Percentiles rank a stretch among this genome's conserved stretches.
phyloP scores from a whole-genome alignment of 768 basidiomycete genomes.

The Chlorophyllum brunneum region DNA sequence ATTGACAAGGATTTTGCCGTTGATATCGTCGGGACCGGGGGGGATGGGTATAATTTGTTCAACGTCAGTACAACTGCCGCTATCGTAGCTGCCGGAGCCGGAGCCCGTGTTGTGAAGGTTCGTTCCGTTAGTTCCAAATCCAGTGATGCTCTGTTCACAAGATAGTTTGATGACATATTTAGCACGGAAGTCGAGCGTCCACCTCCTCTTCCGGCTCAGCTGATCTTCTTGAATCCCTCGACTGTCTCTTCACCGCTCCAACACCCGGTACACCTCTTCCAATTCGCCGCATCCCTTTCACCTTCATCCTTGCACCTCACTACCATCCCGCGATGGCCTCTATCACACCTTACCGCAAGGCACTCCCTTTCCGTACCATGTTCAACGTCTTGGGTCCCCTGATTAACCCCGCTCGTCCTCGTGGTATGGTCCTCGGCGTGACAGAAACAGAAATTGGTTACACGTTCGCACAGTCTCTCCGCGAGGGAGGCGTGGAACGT shows the following conservation, averaged over 20 bases:
- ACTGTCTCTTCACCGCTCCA: conserved; percentile 68
- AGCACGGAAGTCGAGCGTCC: conserved; percentile 91
- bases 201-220: conserved; percentile 95
- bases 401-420: conserved; percentile 85
- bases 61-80: conserved; percentile 96
- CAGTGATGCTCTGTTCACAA: conserved; percentile 5
- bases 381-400: conserved; percentile 95
- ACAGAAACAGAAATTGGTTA: conserved; percentile 76
- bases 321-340: conserved; percentile 86
- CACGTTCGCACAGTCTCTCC: conserved; percentile 75
- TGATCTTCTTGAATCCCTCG: conserved; percentile 84
- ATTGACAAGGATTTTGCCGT: conserved; percentile 69
- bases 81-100: conserved; percentile 91
- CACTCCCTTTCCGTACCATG: conserved; percentile 91
- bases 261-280: conserved; percentile 51
- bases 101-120: conserved; percentile 91
- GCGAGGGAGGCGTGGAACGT: conserved; percentile 69
- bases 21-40: conserved; percentile 91
- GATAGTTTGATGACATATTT: conserved; percentile 8
- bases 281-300: conserved; percentile 73
- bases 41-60: conserved; percentile 94
- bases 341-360: conserved; percentile 79
- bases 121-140: conserved; percentile 15
- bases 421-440: conserved; percentile 89
- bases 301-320: conserved; percentile 90